phyloP scores from a whole-genome alignment of 2,329 filamentous ascomycete species.

The Huntiella decipiens region DNA sequence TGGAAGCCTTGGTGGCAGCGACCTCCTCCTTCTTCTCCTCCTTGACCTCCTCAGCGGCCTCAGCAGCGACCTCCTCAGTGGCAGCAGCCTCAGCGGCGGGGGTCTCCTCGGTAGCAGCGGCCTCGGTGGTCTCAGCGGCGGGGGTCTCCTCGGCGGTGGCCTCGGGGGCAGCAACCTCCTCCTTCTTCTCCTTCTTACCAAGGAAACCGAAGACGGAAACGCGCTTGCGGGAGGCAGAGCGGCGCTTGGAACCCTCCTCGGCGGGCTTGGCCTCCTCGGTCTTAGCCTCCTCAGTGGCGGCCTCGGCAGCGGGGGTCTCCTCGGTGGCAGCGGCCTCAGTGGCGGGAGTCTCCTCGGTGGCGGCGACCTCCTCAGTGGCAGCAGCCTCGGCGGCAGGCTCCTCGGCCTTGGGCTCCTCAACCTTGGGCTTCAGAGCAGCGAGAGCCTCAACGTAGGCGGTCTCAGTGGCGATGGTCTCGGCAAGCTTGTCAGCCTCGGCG shows the following conservation, averaged over 20 bases:
- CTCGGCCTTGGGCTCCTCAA: constrained; percentile 23
- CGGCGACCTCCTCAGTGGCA: constrained; percentile 19
- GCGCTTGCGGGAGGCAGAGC: constrained; percentile 47
- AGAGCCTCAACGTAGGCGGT: constrained; percentile 48
- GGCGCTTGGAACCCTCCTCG: constrained; percentile 31
- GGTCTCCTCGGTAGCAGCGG: constrained; percentile 16
- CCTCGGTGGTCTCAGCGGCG: constrained; percentile 9
- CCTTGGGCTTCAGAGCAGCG: constrained; percentile 17
- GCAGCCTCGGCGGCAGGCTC: constrained; percentile 18
- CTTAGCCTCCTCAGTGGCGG: constrained; percentile 18
- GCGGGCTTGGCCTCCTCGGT: constrained; percentile 20
- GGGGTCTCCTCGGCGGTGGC: constrained; percentile 18
- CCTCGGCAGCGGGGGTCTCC: constrained; percentile 14
- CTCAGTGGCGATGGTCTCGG: constrained; percentile 17
- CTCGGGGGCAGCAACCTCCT: constrained; percentile 16
- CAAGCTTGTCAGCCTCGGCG: constrained; percentile 66
- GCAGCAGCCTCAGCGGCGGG: constrained; percentile 20
- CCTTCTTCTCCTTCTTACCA: constrained; percentile 19
- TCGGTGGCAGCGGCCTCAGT: constrained; percentile 18
- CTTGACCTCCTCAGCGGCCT: constrained; percentile 23
- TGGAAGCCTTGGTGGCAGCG: constrained; percentile 21
- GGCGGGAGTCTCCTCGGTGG: constrained; percentile 16
- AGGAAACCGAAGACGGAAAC: constrained; percentile 43
- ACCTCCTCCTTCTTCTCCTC: constrained; percentile 30
- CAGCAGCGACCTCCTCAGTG: constrained; percentile 28